Base-by-base conservation (phyloP, 495 filamentous ascomycete genomes). In the Bathelium albidoporum region DNA sequence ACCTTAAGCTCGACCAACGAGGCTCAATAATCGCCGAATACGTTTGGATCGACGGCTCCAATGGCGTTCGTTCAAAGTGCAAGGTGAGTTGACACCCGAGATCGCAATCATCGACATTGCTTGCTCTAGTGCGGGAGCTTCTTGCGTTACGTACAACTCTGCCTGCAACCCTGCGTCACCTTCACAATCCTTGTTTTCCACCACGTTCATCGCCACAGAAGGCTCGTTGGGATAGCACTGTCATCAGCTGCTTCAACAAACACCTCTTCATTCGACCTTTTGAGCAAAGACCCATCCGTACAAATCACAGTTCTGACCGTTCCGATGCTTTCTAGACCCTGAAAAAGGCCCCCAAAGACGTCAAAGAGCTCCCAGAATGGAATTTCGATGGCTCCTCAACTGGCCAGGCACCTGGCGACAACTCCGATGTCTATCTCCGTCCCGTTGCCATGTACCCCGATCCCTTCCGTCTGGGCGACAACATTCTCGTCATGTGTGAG, bases 301-400 rank as follows among this genome's bases (percentile, higher is more conserved):
- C 66, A 49, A 49, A 49, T n/a, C 20, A 22, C 18, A 72, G 59
- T 39, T 49, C 60, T 61, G 53, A 66, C 63, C 68, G 63, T 69
- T 68, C 45, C 67, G 63, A 29, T 20, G 24, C 26, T 26, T 45
- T 67, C 26, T 74, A 97, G 93, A 97, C 93, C 68, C 83, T 96
- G 44, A 82, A 78, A 71, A 85, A 86, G 69, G 73, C 72, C 76
- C 76, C 85, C 65, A 77, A 79, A 41, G 75, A 71, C 61, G 78
- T 90, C 63, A 87, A 90, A 62, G 90, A 97, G 65, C 90, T 98
- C 64, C 90, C 93, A 65, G 90, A 95, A 76, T 98, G 94, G 94
- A 98, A 97, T 83, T 98, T 98, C 73, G 94, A 98, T 74, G 94
- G 94, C 74, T 95, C 90, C 61, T 96, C 91, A 22, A 96, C 90